Percentiles rank a stretch among this genome's conserved stretches.
Evolutionary conservation across 108 stramenopile species (phyloP).

Genomic region (Discostella pseudostelligera): DNA sequence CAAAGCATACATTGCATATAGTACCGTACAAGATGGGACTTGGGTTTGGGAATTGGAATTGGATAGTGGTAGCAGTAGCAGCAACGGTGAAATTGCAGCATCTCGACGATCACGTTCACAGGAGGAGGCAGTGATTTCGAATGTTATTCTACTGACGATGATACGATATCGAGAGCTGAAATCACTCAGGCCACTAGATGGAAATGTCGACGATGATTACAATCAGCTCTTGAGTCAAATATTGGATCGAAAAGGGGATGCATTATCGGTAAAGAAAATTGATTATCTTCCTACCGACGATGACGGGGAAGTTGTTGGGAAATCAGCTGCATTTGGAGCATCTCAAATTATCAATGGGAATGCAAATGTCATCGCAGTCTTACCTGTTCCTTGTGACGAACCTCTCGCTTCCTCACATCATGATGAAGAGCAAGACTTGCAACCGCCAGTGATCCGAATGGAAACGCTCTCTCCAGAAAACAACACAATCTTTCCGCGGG

Average conservation of each 20-base stretch:
- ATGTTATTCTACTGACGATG: constrained; percentile 34
- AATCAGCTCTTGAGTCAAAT: constrained; percentile 16
- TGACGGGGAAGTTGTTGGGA: neutral
- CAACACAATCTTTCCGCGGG: constrained; percentile 47
- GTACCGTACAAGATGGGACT: constrained; percentile 50
- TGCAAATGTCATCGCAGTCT: constrained; percentile 53
- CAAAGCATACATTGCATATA: constrained; percentile 54
- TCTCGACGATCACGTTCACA: constrained; percentile 25
- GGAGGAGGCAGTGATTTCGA: constrained; percentile 40
- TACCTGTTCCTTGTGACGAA: constrained; percentile 24
- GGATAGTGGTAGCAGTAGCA: constrained; percentile 8
- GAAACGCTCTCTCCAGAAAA: constrained; percentile 25
- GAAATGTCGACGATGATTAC: constrained; percentile 1
- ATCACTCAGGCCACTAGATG: neutral
- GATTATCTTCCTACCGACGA: neutral
- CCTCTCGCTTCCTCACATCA: too few species aligned
- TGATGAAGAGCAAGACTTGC: neutral
- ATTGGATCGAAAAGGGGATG: constrained; percentile 35
- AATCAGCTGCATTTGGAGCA: constrained; percentile 43
- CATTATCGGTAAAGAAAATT: constrained; percentile 18
- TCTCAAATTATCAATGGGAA: constrained; percentile 48
- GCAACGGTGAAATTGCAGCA: constrained; percentile 4
- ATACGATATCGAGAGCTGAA: constrained; percentile 12
- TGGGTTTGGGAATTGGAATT: constrained; percentile 38
- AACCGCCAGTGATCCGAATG: constrained; percentile 20